phyloP scores from a whole-genome alignment of 805 yeast genomes.

The Lipomyces starkeyi region DNA sequence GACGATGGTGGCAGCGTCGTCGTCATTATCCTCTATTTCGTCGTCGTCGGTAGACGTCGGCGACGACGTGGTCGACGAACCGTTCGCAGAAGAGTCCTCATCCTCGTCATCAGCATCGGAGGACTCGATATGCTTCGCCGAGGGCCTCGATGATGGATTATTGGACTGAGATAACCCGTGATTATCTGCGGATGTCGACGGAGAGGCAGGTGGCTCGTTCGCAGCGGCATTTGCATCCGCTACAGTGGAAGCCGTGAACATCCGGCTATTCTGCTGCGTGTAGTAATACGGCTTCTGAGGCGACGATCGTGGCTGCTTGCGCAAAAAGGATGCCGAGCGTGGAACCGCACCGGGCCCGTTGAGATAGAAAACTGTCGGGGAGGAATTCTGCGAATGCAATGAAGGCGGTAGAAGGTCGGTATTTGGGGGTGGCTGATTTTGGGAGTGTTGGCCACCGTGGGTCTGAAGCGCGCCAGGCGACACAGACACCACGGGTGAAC shows the following conservation, averaged over 20 bases:
- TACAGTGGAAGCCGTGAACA: slow-evolving; percentile 12
- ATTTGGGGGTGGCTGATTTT: slow-evolving; percentile 9
- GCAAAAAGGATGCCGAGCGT: slow-evolving; percentile 27
- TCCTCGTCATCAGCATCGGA: slow-evolving; percentile 12
- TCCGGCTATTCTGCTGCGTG: slow-evolving; percentile 19
- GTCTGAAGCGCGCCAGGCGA: slow-evolving; percentile 13
- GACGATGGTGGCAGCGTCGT: slow-evolving; percentile 17
- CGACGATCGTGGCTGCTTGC: slow-evolving; percentile 23
- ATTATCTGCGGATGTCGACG: slow-evolving; percentile 9
- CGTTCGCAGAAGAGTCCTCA: slow-evolving; percentile 10
- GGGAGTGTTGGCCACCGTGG: slow-evolving; percentile 6
- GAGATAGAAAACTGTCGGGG: slow-evolving; percentile 30
- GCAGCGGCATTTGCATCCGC: slow-evolving; percentile 11
- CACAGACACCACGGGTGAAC: slow-evolving; percentile 25
- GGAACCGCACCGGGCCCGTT: slow-evolving; percentile 26
- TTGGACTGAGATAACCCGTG: neutral
- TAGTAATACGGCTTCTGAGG: slow-evolving; percentile 21
- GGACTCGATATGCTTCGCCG: slow-evolving; percentile 20
- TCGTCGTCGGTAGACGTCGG: slow-evolving; percentile 17
- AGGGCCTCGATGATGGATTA: slow-evolving; percentile 10
- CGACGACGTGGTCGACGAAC: slow-evolving; percentile 17
- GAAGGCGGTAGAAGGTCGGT: slow-evolving; percentile 29
- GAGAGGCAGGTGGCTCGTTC: slow-evolving; percentile 7
- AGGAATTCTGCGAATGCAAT: slow-evolving; percentile 22
- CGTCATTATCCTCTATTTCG: slow-evolving; percentile 8